Evolutionary conservation across 257 asterid species (phyloP).

Genomic region (Gardenia jasminoides): DNA sequence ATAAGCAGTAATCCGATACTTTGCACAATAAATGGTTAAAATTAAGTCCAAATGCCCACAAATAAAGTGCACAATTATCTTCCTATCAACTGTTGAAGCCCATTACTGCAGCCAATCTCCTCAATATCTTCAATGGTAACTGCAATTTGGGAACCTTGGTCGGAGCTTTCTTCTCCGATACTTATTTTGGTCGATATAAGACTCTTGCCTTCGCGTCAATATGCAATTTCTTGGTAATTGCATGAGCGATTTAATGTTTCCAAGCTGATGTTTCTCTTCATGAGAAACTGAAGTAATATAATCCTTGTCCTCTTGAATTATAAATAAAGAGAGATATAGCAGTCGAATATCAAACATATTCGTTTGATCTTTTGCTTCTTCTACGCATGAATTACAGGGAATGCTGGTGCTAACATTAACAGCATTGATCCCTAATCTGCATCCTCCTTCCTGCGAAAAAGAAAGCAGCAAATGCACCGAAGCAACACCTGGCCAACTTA

Average conservation of each 20-base stretch:
- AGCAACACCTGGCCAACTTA: conserved; percentile 52
- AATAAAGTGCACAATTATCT: no score
- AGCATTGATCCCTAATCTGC: conserved; percentile 50
- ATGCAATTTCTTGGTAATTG: conserved; percentile 55
- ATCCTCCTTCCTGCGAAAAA: conserved; percentile 59
- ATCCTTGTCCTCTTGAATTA: no score
- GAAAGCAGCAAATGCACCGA: conserved; percentile 38
- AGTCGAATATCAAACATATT: no score
- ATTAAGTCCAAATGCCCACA: no score
- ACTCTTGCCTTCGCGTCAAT: conserved; percentile 59
- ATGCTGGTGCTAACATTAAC: conserved; percentile 52
- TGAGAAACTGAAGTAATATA: no score
- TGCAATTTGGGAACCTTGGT: conserved; percentile 60
- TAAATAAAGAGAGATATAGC: no score
- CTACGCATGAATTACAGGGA: conserved; percentile 35
- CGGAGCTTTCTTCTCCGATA: conserved; percentile 66
- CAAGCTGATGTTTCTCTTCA: no score
- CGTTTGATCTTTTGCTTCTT: no score
- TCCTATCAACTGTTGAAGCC: no score
- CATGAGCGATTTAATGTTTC: no score
- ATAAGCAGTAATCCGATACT: no score
- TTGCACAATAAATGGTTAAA: no score
- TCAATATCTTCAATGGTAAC: conserved; percentile 66
- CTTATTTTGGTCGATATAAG: conserved; percentile 72
- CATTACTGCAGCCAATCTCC: conserved; percentile 52